Percentiles rank a stretch among this genome's conserved stretches.
Conservation (phyloP, 1,284 basidiomycete genomes). For the Malassezia furfur region DNA sequence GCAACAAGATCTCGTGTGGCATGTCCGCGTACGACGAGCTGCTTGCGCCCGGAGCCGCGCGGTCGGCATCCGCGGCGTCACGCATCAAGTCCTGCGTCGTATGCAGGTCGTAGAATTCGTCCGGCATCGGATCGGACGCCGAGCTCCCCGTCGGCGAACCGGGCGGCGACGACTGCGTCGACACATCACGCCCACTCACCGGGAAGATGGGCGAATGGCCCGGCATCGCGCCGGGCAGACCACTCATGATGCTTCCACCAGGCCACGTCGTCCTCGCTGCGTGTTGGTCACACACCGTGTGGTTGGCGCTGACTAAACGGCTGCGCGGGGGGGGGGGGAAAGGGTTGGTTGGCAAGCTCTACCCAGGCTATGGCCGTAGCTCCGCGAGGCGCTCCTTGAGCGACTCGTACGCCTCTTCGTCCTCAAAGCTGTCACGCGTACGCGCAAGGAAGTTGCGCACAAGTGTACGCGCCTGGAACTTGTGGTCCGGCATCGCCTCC, state of each 20-base stretch:
- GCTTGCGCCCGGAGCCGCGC: background rate
- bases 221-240: constrained; percentile 4
- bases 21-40: constrained; percentile 48
- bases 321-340: too few relatives aligned
- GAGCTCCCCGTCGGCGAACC: constrained; percentile 1
- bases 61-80: background rate
- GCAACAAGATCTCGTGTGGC: constrained; percentile 83
- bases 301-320: background rate
- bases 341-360: too few relatives aligned
- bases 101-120: constrained; percentile 1
- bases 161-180: background rate
- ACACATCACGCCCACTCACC: background rate
- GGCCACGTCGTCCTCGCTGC: background rate
- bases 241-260: background rate
- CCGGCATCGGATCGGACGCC: background rate
- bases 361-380: background rate
- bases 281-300: background rate
- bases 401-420: constrained; percentile 70
- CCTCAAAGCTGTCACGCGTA: constrained; percentile 62
- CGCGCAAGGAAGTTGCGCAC: constrained; percentile 75
- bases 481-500: constrained; percentile 58
- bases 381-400: constrained; percentile 48
- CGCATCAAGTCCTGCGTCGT: background rate
- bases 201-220: background rate
- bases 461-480: constrained; percentile 73